A percentile compares a stretch with the other conserved stretches of the same genome.
phyloP scores from a whole-genome alignment of 345 rosid genomes.

The Reutealis trisperma region DNA sequence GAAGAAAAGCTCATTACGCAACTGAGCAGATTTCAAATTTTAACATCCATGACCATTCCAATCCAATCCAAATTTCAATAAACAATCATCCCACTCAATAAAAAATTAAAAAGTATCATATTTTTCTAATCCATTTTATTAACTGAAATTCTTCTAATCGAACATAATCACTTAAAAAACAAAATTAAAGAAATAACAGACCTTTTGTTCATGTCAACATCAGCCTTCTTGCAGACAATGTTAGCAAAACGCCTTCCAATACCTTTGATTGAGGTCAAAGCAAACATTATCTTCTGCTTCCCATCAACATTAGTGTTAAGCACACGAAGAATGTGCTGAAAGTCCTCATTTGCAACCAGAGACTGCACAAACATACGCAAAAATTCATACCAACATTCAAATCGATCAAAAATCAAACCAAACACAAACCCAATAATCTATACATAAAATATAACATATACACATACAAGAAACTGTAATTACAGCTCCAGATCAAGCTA shows the following conservation, averaged over 20 bases:
- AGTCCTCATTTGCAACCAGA: constrained; percentile 82
- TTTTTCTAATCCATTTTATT: too few relatives aligned
- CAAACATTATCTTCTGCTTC: constrained; percentile 88
- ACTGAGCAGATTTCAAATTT: too few relatives aligned
- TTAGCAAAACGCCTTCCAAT: constrained; percentile 83
- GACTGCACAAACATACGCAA: constrained; percentile 41
- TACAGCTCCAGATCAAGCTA: background rate
- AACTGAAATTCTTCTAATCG: background rate
- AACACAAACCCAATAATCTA: background rate
- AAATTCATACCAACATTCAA: background rate
- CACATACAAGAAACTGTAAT: background rate
- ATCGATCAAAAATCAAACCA: background rate
- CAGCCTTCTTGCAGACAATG: constrained; percentile 96
- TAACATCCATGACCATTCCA: too few relatives aligned
- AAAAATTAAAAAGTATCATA: too few relatives aligned
- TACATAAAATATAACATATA: background rate
- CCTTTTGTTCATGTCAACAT: constrained; percentile 97
- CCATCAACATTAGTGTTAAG: constrained; percentile 90
- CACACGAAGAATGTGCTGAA: constrained; percentile 93
- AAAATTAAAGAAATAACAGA: constrained; percentile 5
- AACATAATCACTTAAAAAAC: background rate
- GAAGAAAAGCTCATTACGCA: too few relatives aligned
- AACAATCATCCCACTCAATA: too few relatives aligned
- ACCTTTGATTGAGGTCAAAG: constrained; percentile 90
- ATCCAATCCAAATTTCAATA: too few relatives aligned